A percentile compares a stretch with the other conserved stretches of the same genome.
These are phyloP conservation scores for Micromonas pusilla DNA, from an alignment of 139 green algal genomes.

Conservation along the genomic window DNA sequence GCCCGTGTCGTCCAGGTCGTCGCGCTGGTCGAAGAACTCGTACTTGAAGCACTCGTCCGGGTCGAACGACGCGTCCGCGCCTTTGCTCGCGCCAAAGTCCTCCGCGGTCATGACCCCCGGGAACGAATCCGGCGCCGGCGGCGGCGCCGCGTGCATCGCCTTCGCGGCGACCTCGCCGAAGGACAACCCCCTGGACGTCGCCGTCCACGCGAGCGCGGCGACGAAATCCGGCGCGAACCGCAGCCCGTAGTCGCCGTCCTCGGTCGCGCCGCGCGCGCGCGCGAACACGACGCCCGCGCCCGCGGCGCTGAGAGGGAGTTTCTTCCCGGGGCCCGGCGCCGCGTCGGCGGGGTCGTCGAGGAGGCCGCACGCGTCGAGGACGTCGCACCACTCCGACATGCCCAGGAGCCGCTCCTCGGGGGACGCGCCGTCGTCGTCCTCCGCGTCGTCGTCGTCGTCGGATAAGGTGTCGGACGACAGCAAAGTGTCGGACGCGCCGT, in stretches of 20 bases:
- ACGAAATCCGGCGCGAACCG: not conserved
- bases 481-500: no score
- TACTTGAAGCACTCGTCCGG: no score
- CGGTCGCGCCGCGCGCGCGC: not conserved
- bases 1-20: no score
- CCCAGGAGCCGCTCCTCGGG: not conserved
- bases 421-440: not conserved
- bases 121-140: no score
- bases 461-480: no score
- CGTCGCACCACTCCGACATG: not conserved
- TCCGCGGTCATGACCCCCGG: no score
- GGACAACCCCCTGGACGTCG: not conserved
- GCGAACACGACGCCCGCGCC: not conserved
- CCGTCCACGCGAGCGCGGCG: not conserved
- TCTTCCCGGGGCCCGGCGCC: no score
- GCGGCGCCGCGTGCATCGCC: no score
- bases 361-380: not conserved
- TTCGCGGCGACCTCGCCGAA: not conserved
- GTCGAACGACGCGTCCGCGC: no score
- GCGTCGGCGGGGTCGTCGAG: no score
- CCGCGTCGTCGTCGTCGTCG: not conserved
- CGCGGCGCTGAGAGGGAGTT: not conserved
- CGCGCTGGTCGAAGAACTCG: no score
- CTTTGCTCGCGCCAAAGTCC: no score
- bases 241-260: not conserved